Conservation (phyloP, 139 green algal genomes). For the Chlamydomonas sp. region DNA sequence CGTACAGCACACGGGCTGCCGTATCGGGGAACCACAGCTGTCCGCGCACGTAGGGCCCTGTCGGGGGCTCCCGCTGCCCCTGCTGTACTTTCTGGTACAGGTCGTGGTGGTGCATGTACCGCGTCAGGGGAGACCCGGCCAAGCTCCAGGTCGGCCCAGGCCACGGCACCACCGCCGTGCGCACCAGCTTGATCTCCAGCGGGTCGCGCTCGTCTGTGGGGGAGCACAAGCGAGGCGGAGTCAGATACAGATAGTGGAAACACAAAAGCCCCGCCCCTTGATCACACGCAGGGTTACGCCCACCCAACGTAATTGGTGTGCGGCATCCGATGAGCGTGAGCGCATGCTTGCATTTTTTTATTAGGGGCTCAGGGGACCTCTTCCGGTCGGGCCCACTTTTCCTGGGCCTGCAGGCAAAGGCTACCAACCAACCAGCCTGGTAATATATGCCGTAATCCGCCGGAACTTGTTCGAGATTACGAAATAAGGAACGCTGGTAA, state of each 20-base stretch:
- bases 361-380: no score
- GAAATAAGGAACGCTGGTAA: no score
- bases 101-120: neutral
- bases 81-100: neutral
- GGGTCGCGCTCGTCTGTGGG: neutral
- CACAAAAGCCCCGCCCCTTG: neutral
- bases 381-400: no score
- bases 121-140: neutral
- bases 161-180: conserved; percentile 4
- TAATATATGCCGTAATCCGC: no score
- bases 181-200: conserved; percentile 47
- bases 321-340: no score
- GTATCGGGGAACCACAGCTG: neutral
- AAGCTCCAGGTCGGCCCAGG: neutral
- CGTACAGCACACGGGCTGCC: neutral
- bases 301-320: neutral
- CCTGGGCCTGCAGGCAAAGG: no score
- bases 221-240: neutral
- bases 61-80: neutral
- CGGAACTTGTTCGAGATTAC: no score
- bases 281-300: neutral
- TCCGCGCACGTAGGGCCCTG: neutral
- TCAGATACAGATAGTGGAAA: no score
- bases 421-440: no score
- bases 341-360: no score